These are phyloP conservation scores for Penicillium dipodomyicola DNA, from an alignment of 495 filamentous ascomycete species.

Conservation along the genomic window DNA sequence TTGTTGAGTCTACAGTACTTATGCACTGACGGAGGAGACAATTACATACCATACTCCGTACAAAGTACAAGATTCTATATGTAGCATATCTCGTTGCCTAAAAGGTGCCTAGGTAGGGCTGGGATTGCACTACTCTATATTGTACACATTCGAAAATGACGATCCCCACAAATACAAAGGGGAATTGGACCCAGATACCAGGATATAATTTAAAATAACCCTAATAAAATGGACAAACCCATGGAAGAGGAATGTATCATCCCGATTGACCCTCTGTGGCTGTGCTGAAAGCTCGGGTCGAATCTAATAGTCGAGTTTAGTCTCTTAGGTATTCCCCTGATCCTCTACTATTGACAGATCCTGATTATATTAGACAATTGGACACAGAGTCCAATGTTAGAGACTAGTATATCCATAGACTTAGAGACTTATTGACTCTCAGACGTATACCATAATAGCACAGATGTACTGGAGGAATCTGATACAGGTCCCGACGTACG, in stretches of 20 bases:
- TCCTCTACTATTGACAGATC: background rate
- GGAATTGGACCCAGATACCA: background rate
- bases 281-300: slow-evolving; percentile 11
- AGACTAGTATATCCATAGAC: no score
- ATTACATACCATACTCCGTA: no score
- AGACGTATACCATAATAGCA: no score
- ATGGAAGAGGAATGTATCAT: no score
- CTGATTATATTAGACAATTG: background rate
- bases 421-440: no score
- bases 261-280: slow-evolving; percentile 6
- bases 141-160: background rate
- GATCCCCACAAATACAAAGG: background rate
- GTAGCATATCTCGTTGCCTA: slow-evolving; percentile 5
- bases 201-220: no score
- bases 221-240: no score
- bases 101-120: background rate
- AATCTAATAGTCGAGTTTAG: slow-evolving; percentile 10
- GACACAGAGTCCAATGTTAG: background rate
- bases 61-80: background rate
- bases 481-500: slow-evolving; percentile 1
- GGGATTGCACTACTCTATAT: background rate
- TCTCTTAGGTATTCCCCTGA: background rate
- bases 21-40: no score
- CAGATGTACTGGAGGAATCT: background rate
- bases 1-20: background rate